These are phyloP conservation scores for Mucor mucedo DNA, from an alignment of 371 early-diverging fungal genomes.

Conservation along the genomic window DNA sequence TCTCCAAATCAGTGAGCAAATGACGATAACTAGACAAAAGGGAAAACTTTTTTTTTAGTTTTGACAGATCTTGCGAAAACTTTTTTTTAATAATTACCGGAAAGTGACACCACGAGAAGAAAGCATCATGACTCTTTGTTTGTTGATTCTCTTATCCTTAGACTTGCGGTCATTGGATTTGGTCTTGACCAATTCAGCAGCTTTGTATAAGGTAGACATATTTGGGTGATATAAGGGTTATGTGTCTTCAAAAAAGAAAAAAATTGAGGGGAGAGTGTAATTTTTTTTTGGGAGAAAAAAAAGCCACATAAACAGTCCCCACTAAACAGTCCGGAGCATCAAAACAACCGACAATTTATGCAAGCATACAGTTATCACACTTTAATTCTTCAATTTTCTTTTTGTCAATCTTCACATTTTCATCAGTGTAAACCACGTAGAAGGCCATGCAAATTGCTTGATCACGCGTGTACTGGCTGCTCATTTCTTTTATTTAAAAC, in stretches of 20 bases:
- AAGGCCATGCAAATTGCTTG: too few species aligned
- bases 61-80: neutral
- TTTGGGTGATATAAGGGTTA: neutral
- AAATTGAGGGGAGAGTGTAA: neutral
- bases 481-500: too few species aligned
- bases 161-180: conserved; percentile 30
- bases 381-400: conserved; percentile 16
- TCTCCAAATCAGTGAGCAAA: conserved; percentile 85
- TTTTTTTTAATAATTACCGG: conserved; percentile 59
- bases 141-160: conserved; percentile 66
- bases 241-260: neutral
- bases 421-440: too few species aligned
- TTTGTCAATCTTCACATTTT: conserved; percentile 8
- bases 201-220: conserved; percentile 52
- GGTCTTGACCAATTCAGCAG: conserved; percentile 38
- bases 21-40: conserved; percentile 78
- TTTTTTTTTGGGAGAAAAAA: neutral
- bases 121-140: conserved; percentile 89
- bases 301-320: conserved; percentile 3
- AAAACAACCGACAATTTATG: too few species aligned
- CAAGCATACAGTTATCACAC: too few species aligned
- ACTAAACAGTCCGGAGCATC: conserved; percentile 1
- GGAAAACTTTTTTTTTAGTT: neutral
- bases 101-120: conserved; percentile 90
- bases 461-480: too few species aligned